phyloP scores from a whole-genome alignment of 2,329 filamentous ascomycete genomes.

The Epichloe uncinata region DNA sequence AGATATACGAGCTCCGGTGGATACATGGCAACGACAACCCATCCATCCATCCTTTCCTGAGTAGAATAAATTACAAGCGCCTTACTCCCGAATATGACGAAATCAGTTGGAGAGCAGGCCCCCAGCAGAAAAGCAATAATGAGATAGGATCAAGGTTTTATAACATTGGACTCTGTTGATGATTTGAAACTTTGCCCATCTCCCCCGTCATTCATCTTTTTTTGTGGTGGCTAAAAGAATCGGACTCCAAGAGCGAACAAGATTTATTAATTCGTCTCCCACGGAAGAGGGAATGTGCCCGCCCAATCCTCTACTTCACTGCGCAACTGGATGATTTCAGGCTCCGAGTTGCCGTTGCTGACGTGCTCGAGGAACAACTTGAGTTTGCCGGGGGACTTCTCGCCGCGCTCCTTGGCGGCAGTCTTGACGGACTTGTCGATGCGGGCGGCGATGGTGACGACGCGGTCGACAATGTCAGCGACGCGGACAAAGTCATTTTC shows the following conservation, averaged over 20 bases:
- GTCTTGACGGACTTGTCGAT: slow-evolving; percentile 61
- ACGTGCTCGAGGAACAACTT: slow-evolving; percentile 57
- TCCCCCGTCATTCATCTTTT: background rate
- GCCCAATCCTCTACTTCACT: slow-evolving; percentile 71
- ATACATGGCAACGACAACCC: too few species aligned
- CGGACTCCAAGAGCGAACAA: too few species aligned
- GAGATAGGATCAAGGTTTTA: too few species aligned
- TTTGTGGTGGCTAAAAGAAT: background rate
- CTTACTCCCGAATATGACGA: background rate
- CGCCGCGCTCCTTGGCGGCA: slow-evolving; percentile 51
- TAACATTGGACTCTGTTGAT: too few species aligned
- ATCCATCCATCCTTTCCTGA: background rate
- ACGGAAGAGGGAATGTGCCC: slow-evolving; percentile 58
- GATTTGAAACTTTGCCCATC: too few species aligned
- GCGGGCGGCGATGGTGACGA: slow-evolving; percentile 64
- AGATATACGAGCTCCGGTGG: too few species aligned
- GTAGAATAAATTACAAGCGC: slow-evolving; percentile 7
- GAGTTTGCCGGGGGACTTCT: slow-evolving; percentile 51
- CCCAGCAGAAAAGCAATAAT: background rate
- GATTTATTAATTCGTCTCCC: slow-evolving; percentile 32
- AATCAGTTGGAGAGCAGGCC: too few species aligned
- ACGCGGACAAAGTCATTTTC: slow-evolving; percentile 80
- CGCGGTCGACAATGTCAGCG: slow-evolving; percentile 73
- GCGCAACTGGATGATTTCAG: slow-evolving; percentile 59
- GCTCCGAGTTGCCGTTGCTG: slow-evolving; percentile 51